These are phyloP conservation scores for Zygoascus hellenicus DNA, from an alignment of 1,139 yeast species.

Conservation along the genomic window DNA sequence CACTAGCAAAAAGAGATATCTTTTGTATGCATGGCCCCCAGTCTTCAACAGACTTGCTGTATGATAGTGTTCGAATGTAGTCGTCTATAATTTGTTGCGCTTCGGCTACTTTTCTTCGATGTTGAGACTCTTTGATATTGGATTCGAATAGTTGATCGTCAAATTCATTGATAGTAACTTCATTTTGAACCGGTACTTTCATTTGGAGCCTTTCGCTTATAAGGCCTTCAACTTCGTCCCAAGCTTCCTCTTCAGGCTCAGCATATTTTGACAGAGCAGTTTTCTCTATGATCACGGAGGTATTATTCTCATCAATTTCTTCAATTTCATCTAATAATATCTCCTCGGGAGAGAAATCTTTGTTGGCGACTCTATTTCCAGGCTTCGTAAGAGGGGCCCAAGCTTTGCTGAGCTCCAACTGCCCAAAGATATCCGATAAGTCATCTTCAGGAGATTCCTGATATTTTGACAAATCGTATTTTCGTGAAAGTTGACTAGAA, in stretches of 20 bases:
- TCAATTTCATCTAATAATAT: constrained; percentile 22
- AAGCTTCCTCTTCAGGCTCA: constrained; percentile 13
- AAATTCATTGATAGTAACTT: background rate
- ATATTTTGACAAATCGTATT: constrained; percentile 3
- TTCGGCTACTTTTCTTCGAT: background rate
- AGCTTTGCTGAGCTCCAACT: constrained; percentile 21
- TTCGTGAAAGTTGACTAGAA: no score
- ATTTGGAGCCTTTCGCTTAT: background rate
- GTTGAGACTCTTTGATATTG: background rate
- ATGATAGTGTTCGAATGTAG: background rate
- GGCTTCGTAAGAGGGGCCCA: constrained; percentile 39
- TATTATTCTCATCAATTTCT: no score
- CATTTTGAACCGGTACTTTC: background rate
- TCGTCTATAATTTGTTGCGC: background rate
- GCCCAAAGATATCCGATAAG: constrained; percentile 28
- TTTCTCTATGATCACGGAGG: background rate
- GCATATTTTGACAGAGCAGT: background rate
- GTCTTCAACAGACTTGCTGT: background rate
- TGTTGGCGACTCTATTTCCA: constrained; percentile 66
- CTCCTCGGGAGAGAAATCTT: constrained; percentile 72
- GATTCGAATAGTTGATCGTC: background rate
- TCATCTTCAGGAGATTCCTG: constrained; percentile 20
- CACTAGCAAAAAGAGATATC: no score
- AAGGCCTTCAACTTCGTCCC: constrained; percentile 20
- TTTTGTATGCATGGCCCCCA: background rate